Percentiles rank a stretch among this genome's conserved stretches.
Evolutionary conservation across 495 filamentous ascomycete genomes (phyloP).

Genomic region (Trichocladium antarcticum): DNA sequence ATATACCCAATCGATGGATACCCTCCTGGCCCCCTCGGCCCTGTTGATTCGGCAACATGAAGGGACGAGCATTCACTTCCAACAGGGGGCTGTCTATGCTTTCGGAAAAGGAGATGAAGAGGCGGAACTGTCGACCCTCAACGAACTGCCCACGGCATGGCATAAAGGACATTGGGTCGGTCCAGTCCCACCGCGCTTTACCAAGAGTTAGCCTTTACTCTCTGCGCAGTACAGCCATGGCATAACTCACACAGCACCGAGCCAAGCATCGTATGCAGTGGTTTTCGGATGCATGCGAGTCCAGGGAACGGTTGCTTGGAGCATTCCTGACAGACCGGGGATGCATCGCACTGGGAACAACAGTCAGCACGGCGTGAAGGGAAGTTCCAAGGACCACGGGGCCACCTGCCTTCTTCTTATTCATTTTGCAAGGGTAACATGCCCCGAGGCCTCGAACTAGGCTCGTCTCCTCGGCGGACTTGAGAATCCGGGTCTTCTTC

Average conservation of each 20-base stretch:
- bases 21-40: not conserved
- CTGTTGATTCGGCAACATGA: not conserved
- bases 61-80: not conserved
- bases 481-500: constrained; percentile 11
- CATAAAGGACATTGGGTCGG: not conserved
- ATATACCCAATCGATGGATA: not conserved
- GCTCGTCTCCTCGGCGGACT: constrained; percentile 13
- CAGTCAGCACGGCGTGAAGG: not conserved
- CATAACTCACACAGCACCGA: not conserved
- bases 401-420: constrained; percentile 5
- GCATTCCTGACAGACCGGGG: not conserved
- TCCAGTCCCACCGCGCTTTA: constrained; percentile 15
- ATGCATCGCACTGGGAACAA: constrained; percentile 1
- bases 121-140: not conserved
- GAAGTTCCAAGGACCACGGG: not conserved
- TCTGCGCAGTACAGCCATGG: not conserved
- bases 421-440: constrained; percentile 15
- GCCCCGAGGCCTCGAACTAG: constrained; percentile 13
- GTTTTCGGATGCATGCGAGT: constrained; percentile 4
- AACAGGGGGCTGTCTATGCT: constrained; percentile 4
- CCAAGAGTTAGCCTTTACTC: not conserved
- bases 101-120: constrained; percentile 10
- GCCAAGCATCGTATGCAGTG: not conserved
- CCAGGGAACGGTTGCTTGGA: not conserved
- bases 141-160: constrained; percentile 2